Evolutionary conservation across 306 rosid genomes (phyloP).

Genomic region (Cyclanthera cordifolia): DNA sequence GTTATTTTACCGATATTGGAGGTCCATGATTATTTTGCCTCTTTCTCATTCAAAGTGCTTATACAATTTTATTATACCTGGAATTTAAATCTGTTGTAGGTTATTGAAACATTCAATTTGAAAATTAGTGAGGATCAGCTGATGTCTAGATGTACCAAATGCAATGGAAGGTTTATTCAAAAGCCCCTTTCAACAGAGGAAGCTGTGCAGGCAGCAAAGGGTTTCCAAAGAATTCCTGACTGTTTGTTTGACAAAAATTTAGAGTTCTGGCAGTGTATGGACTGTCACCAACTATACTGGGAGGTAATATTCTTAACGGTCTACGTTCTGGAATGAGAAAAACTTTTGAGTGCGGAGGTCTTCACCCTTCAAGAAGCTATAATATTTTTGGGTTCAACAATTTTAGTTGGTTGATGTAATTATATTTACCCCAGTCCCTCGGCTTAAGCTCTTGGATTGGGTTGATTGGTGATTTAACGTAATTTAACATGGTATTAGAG

Average conservation of each 20-base stretch:
- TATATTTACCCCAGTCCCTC: too few species aligned
- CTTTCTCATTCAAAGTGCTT: neutral
- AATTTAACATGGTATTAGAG: too few species aligned
- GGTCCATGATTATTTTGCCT: neutral
- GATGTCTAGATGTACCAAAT: slow-evolving; percentile 89
- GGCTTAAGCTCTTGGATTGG: too few species aligned
- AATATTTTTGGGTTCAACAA: neutral
- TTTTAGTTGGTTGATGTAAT: too few species aligned
- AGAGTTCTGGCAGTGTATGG: slow-evolving; percentile 92
- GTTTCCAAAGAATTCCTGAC: slow-evolving; percentile 72
- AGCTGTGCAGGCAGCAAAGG: slow-evolving; percentile 77
- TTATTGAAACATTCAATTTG: slow-evolving; percentile 65
- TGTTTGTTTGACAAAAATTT: slow-evolving; percentile 79
- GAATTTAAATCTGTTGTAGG: slow-evolving; percentile 32
- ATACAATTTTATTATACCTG: neutral
- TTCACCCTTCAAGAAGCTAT: neutral
- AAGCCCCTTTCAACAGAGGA: slow-evolving; percentile 73
- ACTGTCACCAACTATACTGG: slow-evolving; percentile 89
- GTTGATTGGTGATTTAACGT: too few species aligned
- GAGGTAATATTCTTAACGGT: slow-evolving; percentile 38
- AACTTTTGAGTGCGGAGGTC: neutral
- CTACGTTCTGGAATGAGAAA: neutral
- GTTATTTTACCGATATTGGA: neutral
- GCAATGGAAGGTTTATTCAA: slow-evolving; percentile 87
- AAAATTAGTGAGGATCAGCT: slow-evolving; percentile 61